Evolutionary conservation across 805 yeast genomes (phyloP).

Genomic region (Ogataea paraovalis): DNA sequence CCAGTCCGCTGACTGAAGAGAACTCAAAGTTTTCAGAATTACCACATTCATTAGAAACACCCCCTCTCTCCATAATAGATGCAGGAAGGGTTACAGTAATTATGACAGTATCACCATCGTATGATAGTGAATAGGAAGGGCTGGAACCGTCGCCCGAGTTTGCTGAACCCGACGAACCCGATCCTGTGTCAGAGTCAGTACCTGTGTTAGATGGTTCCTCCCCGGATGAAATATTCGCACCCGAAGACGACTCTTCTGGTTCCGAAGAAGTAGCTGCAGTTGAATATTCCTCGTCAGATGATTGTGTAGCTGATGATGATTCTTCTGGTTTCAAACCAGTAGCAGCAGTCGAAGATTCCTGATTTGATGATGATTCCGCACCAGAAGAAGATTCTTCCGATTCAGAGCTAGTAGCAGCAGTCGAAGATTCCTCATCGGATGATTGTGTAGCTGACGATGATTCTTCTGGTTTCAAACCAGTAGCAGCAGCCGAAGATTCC

Average conservation of each 20-base stretch:
- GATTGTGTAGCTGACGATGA: background rate
- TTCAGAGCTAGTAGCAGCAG: background rate
- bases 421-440: background rate
- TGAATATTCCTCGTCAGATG: background rate
- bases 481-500: background rate
- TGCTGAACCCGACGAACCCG: background rate
- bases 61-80: conserved; percentile 5
- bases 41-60: conserved; percentile 3
- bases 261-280: background rate
- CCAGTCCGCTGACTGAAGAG: background rate
- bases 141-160: background rate
- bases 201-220: background rate
- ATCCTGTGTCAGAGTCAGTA: background rate
- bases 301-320: background rate
- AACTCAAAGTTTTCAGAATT: conserved; percentile 9
- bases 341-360: no score
- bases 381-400: background rate
- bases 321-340: conserved; percentile 1
- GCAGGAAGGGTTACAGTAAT: conserved; percentile 8
- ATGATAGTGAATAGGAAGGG: conserved; percentile 8
- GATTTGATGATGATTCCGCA: background rate
- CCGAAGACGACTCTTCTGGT: background rate
- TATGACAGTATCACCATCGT: conserved; percentile 4
- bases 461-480: conserved; percentile 3
- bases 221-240: no score